A percentile compares a stretch with the other conserved stretches of the same genome.
These are phyloP conservation scores for Capronia coronata DNA, from an alignment of 2,329 filamentous ascomycete genomes.

Conservation along the genomic window DNA sequence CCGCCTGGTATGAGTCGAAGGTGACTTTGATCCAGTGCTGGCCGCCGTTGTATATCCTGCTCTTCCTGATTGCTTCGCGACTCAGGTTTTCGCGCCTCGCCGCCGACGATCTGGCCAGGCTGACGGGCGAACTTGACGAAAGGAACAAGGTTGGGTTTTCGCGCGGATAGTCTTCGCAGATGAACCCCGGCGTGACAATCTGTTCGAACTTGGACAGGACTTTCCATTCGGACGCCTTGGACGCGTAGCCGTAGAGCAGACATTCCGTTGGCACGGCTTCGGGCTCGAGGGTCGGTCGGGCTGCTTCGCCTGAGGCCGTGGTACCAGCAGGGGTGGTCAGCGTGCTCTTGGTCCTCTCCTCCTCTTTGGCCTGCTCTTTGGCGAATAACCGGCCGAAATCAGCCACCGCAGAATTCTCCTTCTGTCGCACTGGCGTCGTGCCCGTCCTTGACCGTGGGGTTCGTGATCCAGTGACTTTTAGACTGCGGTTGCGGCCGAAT, in stretches of 20 bases:
- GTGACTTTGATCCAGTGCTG: constrained; percentile 89
- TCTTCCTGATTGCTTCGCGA: constrained; percentile 66
- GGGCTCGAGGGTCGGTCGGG: constrained; percentile 34
- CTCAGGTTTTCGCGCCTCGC: constrained; percentile 60
- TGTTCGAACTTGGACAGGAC: constrained; percentile 84
- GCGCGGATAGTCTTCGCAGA: constrained; percentile 90
- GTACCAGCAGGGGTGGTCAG: constrained; percentile 14
- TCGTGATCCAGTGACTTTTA: constrained; percentile 38
- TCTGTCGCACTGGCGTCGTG: constrained; percentile 47
- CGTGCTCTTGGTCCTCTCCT: constrained; percentile 15
- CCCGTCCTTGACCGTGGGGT: constrained; percentile 52
- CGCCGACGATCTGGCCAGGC: constrained; percentile 35
- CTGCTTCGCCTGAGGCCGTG: constrained; percentile 14
- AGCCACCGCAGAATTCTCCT: constrained; percentile 49
- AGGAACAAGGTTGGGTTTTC: constrained; percentile 69
- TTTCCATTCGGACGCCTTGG: constrained; percentile 64
- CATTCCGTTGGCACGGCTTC: constrained; percentile 60
- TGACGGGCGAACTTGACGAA: constrained; percentile 50
- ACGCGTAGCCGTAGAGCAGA: constrained; percentile 75
- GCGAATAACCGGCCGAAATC: constrained; percentile 43
- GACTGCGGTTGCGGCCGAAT: constrained; percentile 49
- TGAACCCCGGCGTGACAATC: constrained; percentile 56
- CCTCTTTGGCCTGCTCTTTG: constrained; percentile 40
- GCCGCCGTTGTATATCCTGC: constrained; percentile 74
- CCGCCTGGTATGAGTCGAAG: constrained; percentile 66